A percentile compares a stretch with the other conserved stretches of the same genome.
phyloP scores from a whole-genome alignment of 2,329 filamentous ascomycete genomes.

The Emericellopsis cladophorae region DNA sequence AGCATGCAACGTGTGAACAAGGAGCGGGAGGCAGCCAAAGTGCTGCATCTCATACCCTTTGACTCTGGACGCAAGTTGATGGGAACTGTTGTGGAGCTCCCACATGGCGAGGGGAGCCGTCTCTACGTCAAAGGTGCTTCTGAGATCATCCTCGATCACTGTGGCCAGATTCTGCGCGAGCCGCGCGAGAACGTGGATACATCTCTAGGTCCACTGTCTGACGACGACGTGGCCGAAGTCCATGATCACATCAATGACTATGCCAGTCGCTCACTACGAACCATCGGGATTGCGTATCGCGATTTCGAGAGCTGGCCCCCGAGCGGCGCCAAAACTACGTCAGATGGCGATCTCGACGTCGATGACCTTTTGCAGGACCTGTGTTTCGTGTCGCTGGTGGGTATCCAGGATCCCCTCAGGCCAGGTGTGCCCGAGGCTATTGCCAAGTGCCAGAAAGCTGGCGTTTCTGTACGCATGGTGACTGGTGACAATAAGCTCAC shows the following conservation, averaged over 20 bases:
- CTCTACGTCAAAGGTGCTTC: slow-evolving; percentile 54
- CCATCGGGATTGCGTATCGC: slow-evolving; percentile 71
- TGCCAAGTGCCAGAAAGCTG: slow-evolving; percentile 58
- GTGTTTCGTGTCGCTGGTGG: slow-evolving; percentile 58
- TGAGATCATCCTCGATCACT: slow-evolving; percentile 48
- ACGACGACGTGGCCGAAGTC: slow-evolving; percentile 37
- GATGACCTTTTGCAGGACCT: slow-evolving; percentile 56
- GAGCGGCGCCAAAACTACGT: slow-evolving; percentile 34
- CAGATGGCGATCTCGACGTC: slow-evolving; percentile 48
- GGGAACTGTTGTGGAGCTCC: slow-evolving; percentile 42
- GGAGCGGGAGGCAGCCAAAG: slow-evolving; percentile 45
- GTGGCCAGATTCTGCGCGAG: slow-evolving; percentile 35
- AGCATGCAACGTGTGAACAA: slow-evolving; percentile 53
- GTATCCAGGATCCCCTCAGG: slow-evolving; percentile 72
- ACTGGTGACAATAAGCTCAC: slow-evolving; percentile 75
- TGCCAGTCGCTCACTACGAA: slow-evolving; percentile 67
- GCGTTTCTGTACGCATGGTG: slow-evolving; percentile 74
- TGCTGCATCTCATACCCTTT: slow-evolving; percentile 60
- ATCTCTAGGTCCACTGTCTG: slow-evolving; percentile 28
- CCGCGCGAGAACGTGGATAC: slow-evolving; percentile 26
- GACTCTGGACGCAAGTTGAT: slow-evolving; percentile 66
- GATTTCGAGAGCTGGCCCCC: slow-evolving; percentile 84
- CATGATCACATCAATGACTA: slow-evolving; percentile 62
- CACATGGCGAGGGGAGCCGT: slow-evolving; percentile 32
- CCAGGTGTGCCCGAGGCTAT: slow-evolving; percentile 65